A percentile compares a stretch with the other conserved stretches of the same genome.
Evolutionary conservation across 2,329 filamentous ascomycete genomes (phyloP).

Genomic region (Cladosporium colombiae): DNA sequence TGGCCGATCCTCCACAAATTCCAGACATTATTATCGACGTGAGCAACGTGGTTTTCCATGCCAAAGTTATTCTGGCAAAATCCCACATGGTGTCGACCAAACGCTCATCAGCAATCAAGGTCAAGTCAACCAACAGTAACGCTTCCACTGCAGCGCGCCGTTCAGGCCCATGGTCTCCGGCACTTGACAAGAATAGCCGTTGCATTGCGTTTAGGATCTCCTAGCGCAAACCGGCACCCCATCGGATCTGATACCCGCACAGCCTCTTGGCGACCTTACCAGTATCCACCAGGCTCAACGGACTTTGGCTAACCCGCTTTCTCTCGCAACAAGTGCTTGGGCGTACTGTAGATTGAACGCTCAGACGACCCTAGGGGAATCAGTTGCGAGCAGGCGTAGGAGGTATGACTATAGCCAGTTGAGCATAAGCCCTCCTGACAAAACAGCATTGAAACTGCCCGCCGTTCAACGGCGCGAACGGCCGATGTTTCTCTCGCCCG

Average conservation of each 20-base stretch:
- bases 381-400: not conserved
- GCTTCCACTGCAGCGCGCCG: not conserved
- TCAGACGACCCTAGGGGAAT: not conserved
- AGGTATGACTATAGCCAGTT: not conserved
- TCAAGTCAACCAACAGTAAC: not conserved
- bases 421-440: constrained; percentile 3
- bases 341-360: constrained; percentile 8
- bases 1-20: constrained; percentile 3
- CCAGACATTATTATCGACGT: not conserved
- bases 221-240: constrained; percentile 11
- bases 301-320: constrained; percentile 14
- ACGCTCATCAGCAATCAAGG: not conserved
- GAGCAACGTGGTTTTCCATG: not conserved
- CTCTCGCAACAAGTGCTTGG: not conserved
- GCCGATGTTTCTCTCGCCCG: constrained; percentile 6
- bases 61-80: not conserved
- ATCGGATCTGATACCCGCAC: constrained; percentile 14
- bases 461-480: constrained; percentile 1
- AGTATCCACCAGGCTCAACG: constrained; percentile 14
- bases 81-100: not conserved
- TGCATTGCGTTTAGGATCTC: not conserved
- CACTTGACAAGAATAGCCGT: constrained; percentile 1
- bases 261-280: not conserved
- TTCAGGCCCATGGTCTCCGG: not conserved
- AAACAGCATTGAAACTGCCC: constrained; percentile 7